Evolutionary conservation across 495 filamentous ascomycete genomes (phyloP).

Genomic region (Sphaerosporella brunnea): DNA sequence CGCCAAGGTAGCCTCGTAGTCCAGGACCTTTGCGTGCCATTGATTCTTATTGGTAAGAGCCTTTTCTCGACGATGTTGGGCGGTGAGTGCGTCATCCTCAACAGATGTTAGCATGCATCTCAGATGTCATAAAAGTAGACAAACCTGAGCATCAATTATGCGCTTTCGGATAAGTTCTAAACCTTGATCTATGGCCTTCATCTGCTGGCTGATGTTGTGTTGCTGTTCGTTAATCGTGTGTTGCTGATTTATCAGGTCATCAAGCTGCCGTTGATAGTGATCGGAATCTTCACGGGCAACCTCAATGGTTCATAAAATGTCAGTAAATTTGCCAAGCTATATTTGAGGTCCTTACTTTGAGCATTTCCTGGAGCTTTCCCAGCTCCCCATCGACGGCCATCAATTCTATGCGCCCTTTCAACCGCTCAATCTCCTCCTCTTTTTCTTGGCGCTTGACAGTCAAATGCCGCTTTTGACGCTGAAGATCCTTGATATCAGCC

Average conservation of each 20-base stretch:
- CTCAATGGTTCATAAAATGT: too few relatives aligned
- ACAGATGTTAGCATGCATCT: too few relatives aligned
- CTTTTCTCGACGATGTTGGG: conserved; percentile 28
- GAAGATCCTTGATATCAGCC: conserved; percentile 13
- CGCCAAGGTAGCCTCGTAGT: background rate
- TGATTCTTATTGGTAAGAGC: conserved; percentile 23
- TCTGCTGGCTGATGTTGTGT: background rate
- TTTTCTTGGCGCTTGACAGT: conserved; percentile 40
- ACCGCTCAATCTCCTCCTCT: conserved; percentile 38
- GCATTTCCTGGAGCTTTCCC: conserved; percentile 37
- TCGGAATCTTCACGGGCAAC: background rate
- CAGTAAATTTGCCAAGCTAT: too few relatives aligned
- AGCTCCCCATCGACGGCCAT: conserved; percentile 43
- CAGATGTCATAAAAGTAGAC: too few relatives aligned
- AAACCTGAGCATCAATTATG: conserved; percentile 14
- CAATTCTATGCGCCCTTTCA: conserved; percentile 44
- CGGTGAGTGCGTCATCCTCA: conserved; percentile 34
- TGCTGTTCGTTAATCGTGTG: background rate
- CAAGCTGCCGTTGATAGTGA: background rate
- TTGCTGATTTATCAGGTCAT: background rate
- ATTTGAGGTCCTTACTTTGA: conserved; percentile 29
- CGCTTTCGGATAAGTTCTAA: conserved; percentile 23
- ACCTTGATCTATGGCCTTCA: conserved; percentile 25
- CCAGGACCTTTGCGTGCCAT: conserved; percentile 16
- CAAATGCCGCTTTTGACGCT: conserved; percentile 32